Evolutionary conservation across 768 basidiomycete genomes (phyloP), one percentile per base, ranked within the genome.

Genomic region (Kwoniella europaea): DNA sequence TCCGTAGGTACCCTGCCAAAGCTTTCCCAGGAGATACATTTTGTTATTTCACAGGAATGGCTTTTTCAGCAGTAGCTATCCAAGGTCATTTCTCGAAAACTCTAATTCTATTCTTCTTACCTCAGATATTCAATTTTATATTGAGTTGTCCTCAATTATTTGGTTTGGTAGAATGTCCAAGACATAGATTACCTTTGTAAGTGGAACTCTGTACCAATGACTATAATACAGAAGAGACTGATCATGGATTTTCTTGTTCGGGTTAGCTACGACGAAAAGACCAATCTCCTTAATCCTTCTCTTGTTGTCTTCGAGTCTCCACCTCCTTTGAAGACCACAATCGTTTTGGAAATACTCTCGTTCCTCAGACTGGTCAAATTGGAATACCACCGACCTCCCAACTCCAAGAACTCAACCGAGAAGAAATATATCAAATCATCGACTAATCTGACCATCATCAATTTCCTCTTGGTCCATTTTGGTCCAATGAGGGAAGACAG

Each of bases 1-100:
- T 16, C 35, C 3, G 13, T 77, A 98, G 96, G 94, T 98, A 96
- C 82, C 97, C 97, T 6, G 94, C 97, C 10, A 88, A 91, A 22
- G 93, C 89, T 0, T 99, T 98, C 81, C 92, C 94, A 0, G 97
- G 97, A 2, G 97, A 99, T 82, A 99, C 97, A 3, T 87, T 99
- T 41, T 99, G 97, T 84, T 99, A 99, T 85, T 90, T 98, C 52
- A 89, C 94, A 0, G 97, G 97, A 70, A 99, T 99, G 97, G 93
- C 97, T 4, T 98, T 99, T 82, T 91, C 97, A 0, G 95, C 97
- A 10, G 94, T 96, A 42, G 95, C 94, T 24, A 98, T 99, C 72
- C 93, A 97, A 79, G 94, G 92, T 0, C 97, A 99, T 83, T 98
- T 94, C 84, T 93, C 93, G 64, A 99, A 99, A 85, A 99, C 97